Conservation (phyloP, 23 red algal species). For the Cyanidioschyzon merolae region DNA sequence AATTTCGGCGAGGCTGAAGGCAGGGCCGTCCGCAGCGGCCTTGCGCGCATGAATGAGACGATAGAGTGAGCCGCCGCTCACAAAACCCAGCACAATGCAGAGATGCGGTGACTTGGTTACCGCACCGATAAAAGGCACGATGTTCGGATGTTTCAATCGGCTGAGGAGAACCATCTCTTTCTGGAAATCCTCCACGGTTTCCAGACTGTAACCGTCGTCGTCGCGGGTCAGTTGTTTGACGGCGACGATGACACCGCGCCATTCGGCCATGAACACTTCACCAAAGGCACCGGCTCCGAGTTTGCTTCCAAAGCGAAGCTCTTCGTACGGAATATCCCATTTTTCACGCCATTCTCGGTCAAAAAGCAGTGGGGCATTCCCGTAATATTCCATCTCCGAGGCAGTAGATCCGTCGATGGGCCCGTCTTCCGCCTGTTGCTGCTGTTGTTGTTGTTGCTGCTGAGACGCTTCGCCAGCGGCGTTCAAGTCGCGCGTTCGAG, state of each 20-base stretch:
- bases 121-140: conserved; percentile 84
- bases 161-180: conserved; percentile 97
- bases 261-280: conserved; percentile 85
- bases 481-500: neutral
- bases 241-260: conserved; percentile 62
- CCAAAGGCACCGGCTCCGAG: conserved; percentile 94
- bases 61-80: conserved; percentile 86
- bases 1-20: conserved; percentile 27
- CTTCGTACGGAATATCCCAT: conserved; percentile 81
- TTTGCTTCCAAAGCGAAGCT: conserved; percentile 63
- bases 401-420: neutral
- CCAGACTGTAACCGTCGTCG: conserved; percentile 72
- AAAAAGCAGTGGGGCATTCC: conserved; percentile 23
- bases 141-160: conserved; percentile 73
- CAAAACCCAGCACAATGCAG: conserved; percentile 87
- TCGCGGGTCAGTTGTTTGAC: conserved; percentile 79
- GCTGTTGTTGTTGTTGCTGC: neutral
- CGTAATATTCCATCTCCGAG: conserved; percentile 4
- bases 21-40: conserved; percentile 23
- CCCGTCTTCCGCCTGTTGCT: neutral
- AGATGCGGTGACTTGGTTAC: conserved; percentile 63
- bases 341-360: conserved; percentile 57
- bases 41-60: conserved; percentile 64
- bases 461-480: neutral
- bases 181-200: conserved; percentile 76